Evolutionary conservation across 2,329 filamentous ascomycete species (phyloP).

Genomic region (Beauveria rudraprayagi): DNA sequence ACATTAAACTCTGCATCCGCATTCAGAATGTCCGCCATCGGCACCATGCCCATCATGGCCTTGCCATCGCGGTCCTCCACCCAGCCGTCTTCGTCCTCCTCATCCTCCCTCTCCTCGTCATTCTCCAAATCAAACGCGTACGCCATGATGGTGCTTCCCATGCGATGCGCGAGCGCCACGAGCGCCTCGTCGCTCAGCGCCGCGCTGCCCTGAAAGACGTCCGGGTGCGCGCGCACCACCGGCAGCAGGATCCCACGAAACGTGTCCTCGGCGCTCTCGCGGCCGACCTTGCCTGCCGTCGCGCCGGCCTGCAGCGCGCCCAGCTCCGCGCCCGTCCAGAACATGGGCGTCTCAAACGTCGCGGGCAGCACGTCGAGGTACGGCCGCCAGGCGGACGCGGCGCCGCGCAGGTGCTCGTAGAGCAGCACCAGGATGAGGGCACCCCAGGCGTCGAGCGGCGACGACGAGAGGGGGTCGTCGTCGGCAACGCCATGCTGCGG

Average conservation of each 20-base stretch:
- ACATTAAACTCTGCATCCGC: conserved; percentile 84
- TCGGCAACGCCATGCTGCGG: conserved; percentile 26
- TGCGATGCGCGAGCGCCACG: conserved; percentile 56
- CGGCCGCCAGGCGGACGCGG: conserved; percentile 60
- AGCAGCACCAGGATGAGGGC: conserved; percentile 69
- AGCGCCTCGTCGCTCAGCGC: conserved; percentile 36
- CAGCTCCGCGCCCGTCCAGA: conserved; percentile 68
- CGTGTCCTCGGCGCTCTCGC: conserved; percentile 58
- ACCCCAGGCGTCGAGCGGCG: conserved; percentile 45
- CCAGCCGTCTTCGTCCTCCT: conserved; percentile 51
- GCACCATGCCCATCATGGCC: conserved; percentile 74
- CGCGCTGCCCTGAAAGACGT: conserved; percentile 33
- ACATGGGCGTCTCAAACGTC: conserved; percentile 80
- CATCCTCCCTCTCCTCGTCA: conserved; percentile 47
- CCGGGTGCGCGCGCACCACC: conserved; percentile 36
- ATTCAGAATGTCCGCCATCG: conserved; percentile 83
- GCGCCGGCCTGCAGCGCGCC: conserved; percentile 67
- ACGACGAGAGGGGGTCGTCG: conserved; percentile 25
- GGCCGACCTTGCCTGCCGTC: conserved; percentile 69
- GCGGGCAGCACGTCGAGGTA: conserved; percentile 70
- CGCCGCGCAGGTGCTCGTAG: conserved; percentile 58
- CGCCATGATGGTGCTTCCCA: conserved; percentile 86
- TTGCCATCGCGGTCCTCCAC: conserved; percentile 53
- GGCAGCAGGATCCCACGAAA: conserved; percentile 52
- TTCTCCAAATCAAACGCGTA: conserved; percentile 79